A percentile compares a stretch with the other conserved stretches of the same genome.
Conservation (phyloP, 2,329 filamentous ascomycete species). For the Zasmidium angulare region DNA sequence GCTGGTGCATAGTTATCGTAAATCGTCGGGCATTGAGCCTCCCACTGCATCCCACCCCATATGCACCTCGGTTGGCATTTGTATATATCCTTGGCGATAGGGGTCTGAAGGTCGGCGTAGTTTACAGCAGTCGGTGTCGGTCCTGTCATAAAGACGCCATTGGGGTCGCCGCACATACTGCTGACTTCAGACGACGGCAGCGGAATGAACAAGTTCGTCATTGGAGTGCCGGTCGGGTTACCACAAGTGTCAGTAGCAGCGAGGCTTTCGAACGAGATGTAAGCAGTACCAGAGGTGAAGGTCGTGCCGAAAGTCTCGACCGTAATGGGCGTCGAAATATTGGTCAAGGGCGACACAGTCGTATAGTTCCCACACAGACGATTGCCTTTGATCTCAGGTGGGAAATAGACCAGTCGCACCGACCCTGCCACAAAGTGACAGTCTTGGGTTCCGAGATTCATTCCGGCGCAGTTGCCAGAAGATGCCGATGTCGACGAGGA, state of each 20-base stretch:
- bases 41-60: background rate
- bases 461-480: no score
- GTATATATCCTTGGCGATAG: constrained; percentile 8
- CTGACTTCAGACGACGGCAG: constrained; percentile 8
- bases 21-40: constrained; percentile 1
- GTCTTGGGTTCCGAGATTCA: background rate
- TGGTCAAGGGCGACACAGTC: background rate
- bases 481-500: no score
- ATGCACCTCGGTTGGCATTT: constrained; percentile 4
- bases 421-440: constrained; percentile 2
- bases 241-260: constrained; percentile 14
- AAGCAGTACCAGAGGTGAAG: constrained; percentile 19
- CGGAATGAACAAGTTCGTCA: constrained; percentile 11
- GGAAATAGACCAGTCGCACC: constrained; percentile 8
- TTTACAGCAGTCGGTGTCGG: constrained; percentile 3
- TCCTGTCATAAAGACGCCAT: background rate
- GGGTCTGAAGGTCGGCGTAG: constrained; percentile 8
- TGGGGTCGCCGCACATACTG: background rate
- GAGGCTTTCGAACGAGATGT: constrained; percentile 20
- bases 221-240: constrained; percentile 5
- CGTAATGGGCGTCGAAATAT: constrained; percentile 3
- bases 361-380: constrained; percentile 5
- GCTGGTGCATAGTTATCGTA: constrained; percentile 10
- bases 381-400: constrained; percentile 1
- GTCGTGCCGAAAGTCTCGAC: constrained; percentile 14